These are phyloP conservation scores for Corrigiola litoralis DNA, from an alignment of 179 eudicot genomes.

Conservation along the genomic window DNA sequence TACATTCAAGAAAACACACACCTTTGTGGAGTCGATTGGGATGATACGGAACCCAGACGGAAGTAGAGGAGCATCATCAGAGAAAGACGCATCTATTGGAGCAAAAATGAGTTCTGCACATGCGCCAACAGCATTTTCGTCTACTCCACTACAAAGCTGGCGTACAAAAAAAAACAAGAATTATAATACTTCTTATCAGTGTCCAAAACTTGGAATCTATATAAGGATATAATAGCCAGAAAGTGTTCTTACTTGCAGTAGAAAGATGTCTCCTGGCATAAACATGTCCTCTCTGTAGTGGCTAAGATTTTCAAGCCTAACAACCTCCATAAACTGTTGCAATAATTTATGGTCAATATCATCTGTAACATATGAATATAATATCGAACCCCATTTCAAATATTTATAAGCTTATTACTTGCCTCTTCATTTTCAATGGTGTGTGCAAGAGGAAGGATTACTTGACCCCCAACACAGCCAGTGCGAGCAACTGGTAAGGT, in stretches of 20 bases:
- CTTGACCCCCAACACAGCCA: slow-evolving; percentile 86
- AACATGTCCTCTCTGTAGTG: slow-evolving; percentile 46
- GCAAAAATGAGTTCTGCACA: slow-evolving; percentile 92
- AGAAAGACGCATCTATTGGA: slow-evolving; percentile 94
- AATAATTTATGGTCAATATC: background rate
- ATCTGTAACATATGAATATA: background rate
- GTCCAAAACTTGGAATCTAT: background rate
- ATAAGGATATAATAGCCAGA: background rate
- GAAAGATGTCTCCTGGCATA: slow-evolving; percentile 47
- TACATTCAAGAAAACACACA: slow-evolving; percentile 4
- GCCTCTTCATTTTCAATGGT: slow-evolving; percentile 99
- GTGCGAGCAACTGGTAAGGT: slow-evolving; percentile 68
- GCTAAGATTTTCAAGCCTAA: slow-evolving; percentile 45
- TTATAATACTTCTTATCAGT: background rate
- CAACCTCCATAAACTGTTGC: slow-evolving; percentile 52
- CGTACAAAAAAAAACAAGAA: background rate
- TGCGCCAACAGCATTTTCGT: slow-evolving; percentile 89
- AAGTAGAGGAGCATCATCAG: slow-evolving; percentile 82
- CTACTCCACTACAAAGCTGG: slow-evolving; percentile 86
- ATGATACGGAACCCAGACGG: slow-evolving; percentile 94
- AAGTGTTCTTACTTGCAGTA: slow-evolving; percentile 31
- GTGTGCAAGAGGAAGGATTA: slow-evolving; percentile 93
- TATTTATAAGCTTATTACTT: background rate
- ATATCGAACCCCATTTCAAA: background rate
- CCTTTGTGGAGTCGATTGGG: slow-evolving; percentile 65